Evolutionary conservation across 805 yeast genomes (phyloP).

Genomic region (Kazachstania africana): DNA sequence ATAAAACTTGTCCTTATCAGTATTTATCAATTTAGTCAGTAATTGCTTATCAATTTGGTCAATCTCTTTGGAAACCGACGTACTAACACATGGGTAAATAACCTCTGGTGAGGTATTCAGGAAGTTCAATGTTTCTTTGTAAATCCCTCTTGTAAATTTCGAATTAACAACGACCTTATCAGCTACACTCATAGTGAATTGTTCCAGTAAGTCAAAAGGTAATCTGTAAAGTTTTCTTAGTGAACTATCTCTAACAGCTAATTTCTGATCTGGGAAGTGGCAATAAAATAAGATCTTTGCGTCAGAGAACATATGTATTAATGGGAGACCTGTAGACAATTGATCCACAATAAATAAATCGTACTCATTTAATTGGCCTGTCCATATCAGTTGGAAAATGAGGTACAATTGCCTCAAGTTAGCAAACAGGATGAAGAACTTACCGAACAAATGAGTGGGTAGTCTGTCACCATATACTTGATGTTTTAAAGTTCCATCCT

Average conservation of each 20-base stretch:
- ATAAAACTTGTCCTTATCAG: constrained; percentile 31
- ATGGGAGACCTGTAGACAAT: constrained; percentile 67
- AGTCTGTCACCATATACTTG: constrained; percentile 72
- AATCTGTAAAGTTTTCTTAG: constrained; percentile 56
- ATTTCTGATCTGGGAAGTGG: constrained; percentile 86
- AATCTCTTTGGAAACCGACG: constrained; percentile 18
- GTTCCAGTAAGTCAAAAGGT: constrained; percentile 81
- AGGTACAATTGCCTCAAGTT: constrained; percentile 71
- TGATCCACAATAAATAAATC: constrained; percentile 85
- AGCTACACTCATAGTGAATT: constrained; percentile 61
- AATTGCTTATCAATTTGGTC: constrained; percentile 10
- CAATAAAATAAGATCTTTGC: constrained; percentile 70
- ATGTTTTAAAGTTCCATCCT: constrained; percentile 45
- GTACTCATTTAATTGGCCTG: constrained; percentile 36
- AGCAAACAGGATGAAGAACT: constrained; percentile 72
- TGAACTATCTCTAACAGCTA: constrained; percentile 47
- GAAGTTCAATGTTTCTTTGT: constrained; percentile 48
- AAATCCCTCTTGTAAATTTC: constrained; percentile 63
- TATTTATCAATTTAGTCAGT: constrained; percentile 7
- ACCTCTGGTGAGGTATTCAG: constrained; percentile 21
- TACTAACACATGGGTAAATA: constrained; percentile 56
- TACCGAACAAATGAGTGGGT: constrained; percentile 59
- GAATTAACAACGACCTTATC: constrained; percentile 85
- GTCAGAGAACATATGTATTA: constrained; percentile 36
- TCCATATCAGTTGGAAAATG: constrained; percentile 32